A percentile compares a stretch with the other conserved stretches of the same genome.
Evolutionary conservation across 2,329 filamentous ascomycete genomes (phyloP).

Genomic region (Claviceps fusiformis): DNA sequence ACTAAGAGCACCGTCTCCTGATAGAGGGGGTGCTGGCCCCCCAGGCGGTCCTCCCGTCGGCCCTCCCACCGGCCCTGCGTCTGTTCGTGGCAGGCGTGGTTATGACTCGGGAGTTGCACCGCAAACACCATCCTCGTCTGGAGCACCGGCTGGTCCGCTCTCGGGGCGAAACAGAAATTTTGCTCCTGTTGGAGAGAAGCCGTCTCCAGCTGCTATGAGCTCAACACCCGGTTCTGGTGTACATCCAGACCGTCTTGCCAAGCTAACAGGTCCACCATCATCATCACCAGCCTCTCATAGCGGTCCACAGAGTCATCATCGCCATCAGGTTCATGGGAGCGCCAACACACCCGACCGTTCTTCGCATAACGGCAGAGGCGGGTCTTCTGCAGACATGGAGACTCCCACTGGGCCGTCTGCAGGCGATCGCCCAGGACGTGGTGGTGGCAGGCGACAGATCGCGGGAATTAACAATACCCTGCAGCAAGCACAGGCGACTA

Average conservation of each 20-base stretch:
- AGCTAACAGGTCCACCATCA: conserved; percentile 22
- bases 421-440: conserved; percentile 21
- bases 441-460: conserved; percentile 38
- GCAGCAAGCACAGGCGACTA: conserved; percentile 34
- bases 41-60: conserved; percentile 43
- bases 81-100: conserved; percentile 32
- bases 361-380: conserved; percentile 9
- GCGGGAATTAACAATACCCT: conserved; percentile 46
- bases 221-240: conserved; percentile 21
- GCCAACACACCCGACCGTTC: conserved; percentile 14
- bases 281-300: conserved; percentile 18
- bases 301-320: conserved; percentile 15
- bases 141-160: conserved; percentile 17
- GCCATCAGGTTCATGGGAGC: conserved; percentile 12
- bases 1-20: conserved; percentile 30
- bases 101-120: conserved; percentile 24
- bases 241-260: conserved; percentile 37
- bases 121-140: conserved; percentile 15
- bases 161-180: conserved; percentile 30
- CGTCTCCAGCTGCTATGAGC: conserved; percentile 13
- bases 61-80: conserved; percentile 40
- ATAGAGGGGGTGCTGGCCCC: conserved; percentile 20
- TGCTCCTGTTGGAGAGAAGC: conserved; percentile 12
- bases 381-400: conserved; percentile 13
- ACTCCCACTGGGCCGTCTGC: conserved; percentile 23